Conservation (phyloP, 352 stramenopile species). For the Phytophthora macrochlamydospora region DNA sequence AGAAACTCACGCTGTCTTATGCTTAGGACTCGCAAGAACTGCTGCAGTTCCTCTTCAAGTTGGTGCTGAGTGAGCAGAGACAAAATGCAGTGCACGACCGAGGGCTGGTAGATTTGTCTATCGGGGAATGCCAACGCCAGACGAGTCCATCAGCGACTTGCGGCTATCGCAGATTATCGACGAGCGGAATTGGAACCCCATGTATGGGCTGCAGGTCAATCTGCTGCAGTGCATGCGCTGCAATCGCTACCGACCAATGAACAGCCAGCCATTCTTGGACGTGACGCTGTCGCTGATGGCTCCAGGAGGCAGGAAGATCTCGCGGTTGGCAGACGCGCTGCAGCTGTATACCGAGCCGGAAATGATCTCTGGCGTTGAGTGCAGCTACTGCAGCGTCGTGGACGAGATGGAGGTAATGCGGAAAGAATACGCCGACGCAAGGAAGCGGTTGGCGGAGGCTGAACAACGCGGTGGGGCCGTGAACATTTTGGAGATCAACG, state of each 20-base stretch:
- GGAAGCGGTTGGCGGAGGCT: slow-evolving; percentile 24
- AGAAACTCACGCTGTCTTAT: no score
- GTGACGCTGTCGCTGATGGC: slow-evolving; percentile 75
- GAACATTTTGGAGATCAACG: slow-evolving; percentile 34
- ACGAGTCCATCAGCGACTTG: slow-evolving; percentile 71
- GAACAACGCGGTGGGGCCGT: not conserved
- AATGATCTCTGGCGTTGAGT: slow-evolving; percentile 77
- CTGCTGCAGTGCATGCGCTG: slow-evolving; percentile 76
- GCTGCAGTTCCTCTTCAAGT: slow-evolving; percentile 83
- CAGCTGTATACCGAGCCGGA: slow-evolving; percentile 70
- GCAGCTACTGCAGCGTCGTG: slow-evolving; percentile 68
- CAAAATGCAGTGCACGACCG: slow-evolving; percentile 53
- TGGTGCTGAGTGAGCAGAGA: slow-evolving; percentile 74
- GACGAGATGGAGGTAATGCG: slow-evolving; percentile 53
- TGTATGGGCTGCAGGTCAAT: slow-evolving; percentile 83
- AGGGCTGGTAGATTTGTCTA: slow-evolving; percentile 54
- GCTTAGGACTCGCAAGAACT: slow-evolving; percentile 82
- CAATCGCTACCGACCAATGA: slow-evolving; percentile 65
- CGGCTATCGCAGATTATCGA: slow-evolving; percentile 69
- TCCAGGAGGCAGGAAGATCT: slow-evolving; percentile 33
- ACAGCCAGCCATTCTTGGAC: slow-evolving; percentile 78
- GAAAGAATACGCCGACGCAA: slow-evolving; percentile 29
- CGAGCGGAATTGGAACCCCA: slow-evolving; percentile 72
- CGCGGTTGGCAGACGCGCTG: slow-evolving; percentile 62
- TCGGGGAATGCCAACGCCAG: slow-evolving; percentile 15